Conservation (phyloP, 2,329 filamentous ascomycete species). For the Colletotrichum horii region DNA sequence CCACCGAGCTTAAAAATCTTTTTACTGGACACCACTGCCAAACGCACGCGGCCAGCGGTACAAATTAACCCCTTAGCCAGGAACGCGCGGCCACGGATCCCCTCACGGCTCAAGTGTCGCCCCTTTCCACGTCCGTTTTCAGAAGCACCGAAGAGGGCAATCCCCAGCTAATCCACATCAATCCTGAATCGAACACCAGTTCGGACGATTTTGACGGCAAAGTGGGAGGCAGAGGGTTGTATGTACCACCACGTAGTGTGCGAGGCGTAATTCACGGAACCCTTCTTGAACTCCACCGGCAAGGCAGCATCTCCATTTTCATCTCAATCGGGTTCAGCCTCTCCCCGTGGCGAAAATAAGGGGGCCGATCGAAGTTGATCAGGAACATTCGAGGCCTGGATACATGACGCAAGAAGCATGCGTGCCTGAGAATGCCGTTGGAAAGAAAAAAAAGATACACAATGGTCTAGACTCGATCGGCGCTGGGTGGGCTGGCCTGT, state of each 20-base stretch:
- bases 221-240: neutral
- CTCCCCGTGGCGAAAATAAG: neutral
- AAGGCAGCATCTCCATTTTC: neutral
- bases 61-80: neutral
- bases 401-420: conserved; percentile 10
- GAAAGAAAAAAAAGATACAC: neutral
- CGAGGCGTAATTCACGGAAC: neutral
- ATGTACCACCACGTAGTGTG: neutral
- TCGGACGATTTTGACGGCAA: neutral
- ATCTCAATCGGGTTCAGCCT: neutral
- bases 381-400: conserved; percentile 4
- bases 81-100: conserved; percentile 5
- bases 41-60: conserved; percentile 1
- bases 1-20: neutral
- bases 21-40: neutral
- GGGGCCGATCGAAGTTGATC: neutral
- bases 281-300: neutral
- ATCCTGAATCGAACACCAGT: neutral
- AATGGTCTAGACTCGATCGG: conserved; percentile 2
- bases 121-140: neutral
- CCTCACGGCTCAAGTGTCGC: neutral
- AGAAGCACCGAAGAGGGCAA: neutral
- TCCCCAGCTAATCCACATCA: neutral
- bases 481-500: neutral
- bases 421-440: neutral